A percentile compares a stretch with the other conserved stretches of the same genome.
Evolutionary conservation across 768 basidiomycete genomes (phyloP).

Genomic region (Russula virescens): DNA sequence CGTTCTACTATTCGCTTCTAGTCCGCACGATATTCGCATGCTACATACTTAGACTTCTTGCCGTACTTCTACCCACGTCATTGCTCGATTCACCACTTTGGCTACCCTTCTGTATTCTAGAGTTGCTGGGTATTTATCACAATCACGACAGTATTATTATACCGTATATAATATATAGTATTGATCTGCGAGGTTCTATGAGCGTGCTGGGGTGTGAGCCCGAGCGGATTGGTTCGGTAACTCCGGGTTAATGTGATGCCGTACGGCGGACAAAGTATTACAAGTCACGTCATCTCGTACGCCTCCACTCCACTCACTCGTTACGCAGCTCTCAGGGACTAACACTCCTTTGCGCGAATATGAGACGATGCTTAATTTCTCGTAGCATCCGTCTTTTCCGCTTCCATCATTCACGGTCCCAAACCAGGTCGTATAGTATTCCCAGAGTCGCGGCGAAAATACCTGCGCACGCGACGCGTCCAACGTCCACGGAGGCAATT

Average conservation of each 20-base stretch:
- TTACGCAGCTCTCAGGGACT: too few relatives aligned
- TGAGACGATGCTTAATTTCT: conserved; percentile 15
- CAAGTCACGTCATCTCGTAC: background rate
- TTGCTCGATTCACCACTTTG: background rate
- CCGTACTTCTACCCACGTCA: background rate
- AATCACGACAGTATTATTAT: conserved; percentile 17
- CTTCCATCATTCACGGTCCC: background rate
- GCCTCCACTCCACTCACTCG: background rate
- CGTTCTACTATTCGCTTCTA: conserved; percentile 1
- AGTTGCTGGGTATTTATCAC: background rate
- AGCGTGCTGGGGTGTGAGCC: background rate
- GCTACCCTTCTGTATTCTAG: conserved; percentile 13
- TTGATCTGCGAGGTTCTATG: background rate
- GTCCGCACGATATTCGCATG: conserved; percentile 1
- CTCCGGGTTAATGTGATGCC: too few relatives aligned
- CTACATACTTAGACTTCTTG: conserved; percentile 1
- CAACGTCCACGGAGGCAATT: background rate
- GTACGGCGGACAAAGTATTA: too few relatives aligned
- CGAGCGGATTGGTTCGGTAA: background rate
- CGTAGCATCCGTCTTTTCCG: conserved; percentile 7
- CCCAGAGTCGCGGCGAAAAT: conserved; percentile 19
- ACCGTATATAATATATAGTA: conserved; percentile 13
- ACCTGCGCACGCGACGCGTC: conserved; percentile 7
- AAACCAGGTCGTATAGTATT: conserved; percentile 4
- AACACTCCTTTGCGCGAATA: background rate